Evolutionary conservation across 2,329 filamentous ascomycete species (phyloP).

Genomic region (Ceratocystis albifundus): DNA sequence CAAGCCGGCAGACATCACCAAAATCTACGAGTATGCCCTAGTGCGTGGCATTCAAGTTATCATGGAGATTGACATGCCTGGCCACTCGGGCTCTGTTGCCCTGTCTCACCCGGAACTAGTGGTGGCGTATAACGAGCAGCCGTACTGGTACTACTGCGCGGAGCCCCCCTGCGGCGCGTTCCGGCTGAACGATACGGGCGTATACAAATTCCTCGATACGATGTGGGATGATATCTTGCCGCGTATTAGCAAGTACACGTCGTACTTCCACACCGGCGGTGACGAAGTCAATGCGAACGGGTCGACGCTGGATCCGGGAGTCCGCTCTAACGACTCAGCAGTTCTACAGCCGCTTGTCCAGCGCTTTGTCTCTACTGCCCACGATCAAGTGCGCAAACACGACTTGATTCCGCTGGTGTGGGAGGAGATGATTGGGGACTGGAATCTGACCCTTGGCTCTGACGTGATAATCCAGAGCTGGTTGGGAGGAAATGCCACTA

Average conservation of each 20-base stretch:
- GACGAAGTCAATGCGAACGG: constrained; percentile 74
- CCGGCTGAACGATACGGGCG: constrained; percentile 60
- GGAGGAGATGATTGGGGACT: constrained; percentile 75
- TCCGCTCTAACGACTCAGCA: constrained; percentile 51
- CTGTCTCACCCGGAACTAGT: constrained; percentile 60
- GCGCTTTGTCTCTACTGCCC: constrained; percentile 59
- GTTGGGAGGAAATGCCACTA: constrained; percentile 53
- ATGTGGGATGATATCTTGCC: constrained; percentile 69
- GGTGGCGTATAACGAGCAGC: constrained; percentile 47
- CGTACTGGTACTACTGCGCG: constrained; percentile 48
- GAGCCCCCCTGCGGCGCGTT: constrained; percentile 58
- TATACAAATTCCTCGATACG: constrained; percentile 58
- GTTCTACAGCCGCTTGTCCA: constrained; percentile 68
- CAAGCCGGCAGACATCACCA: constrained; percentile 49
- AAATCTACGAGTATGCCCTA: constrained; percentile 59
- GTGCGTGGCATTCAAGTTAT: constrained; percentile 59
- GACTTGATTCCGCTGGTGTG: constrained; percentile 67
- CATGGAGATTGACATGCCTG: constrained; percentile 70
- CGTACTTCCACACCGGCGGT: constrained; percentile 76
- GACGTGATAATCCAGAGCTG: constrained; percentile 72
- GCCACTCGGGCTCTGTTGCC: constrained; percentile 59
- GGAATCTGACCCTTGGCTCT: constrained; percentile 60
- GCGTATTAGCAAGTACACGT: constrained; percentile 53
- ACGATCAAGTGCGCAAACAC: constrained; percentile 49
- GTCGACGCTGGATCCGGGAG: constrained; percentile 60